Conservation (phyloP, 140 eudicot genomes). For the Anethum foeniculum region DNA sequence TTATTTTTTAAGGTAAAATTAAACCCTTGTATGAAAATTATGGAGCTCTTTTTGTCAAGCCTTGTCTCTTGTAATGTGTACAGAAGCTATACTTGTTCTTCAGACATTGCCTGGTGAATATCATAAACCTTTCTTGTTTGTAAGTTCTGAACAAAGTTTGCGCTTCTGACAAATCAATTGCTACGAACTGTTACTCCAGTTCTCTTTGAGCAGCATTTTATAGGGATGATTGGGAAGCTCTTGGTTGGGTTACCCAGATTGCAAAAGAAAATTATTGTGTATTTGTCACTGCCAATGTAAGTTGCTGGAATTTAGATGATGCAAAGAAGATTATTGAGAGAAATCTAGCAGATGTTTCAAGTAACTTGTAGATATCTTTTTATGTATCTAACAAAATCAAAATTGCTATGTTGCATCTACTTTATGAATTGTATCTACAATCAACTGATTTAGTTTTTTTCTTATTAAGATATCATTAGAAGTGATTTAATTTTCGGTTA, state of each 20-base stretch:
- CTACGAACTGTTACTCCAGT: no score
- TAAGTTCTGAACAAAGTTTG: background rate
- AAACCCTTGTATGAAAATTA: no score
- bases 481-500: background rate
- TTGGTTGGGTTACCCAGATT: constrained; percentile 48
- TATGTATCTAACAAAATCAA: no score
- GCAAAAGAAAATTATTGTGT: constrained; percentile 65
- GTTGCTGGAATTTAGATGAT: constrained; percentile 67
- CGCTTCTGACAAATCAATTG: background rate
- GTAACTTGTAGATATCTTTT: constrained; percentile 23
- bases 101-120: constrained; percentile 51
- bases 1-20: no score
- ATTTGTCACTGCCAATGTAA: constrained; percentile 82
- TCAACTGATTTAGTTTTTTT: background rate
- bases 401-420: no score
- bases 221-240: constrained; percentile 7
- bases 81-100: constrained; percentile 77
- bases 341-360: constrained; percentile 74
- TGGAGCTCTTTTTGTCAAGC: no score
- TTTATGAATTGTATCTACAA: no score
- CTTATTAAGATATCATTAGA: no score
- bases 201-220: no score
- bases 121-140: background rate
- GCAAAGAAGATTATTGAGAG: constrained; percentile 46
- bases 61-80: no score